These are phyloP conservation scores for Mycena kentingensis DNA, from an alignment of 768 basidiomycete species.

Conservation along the genomic window DNA sequence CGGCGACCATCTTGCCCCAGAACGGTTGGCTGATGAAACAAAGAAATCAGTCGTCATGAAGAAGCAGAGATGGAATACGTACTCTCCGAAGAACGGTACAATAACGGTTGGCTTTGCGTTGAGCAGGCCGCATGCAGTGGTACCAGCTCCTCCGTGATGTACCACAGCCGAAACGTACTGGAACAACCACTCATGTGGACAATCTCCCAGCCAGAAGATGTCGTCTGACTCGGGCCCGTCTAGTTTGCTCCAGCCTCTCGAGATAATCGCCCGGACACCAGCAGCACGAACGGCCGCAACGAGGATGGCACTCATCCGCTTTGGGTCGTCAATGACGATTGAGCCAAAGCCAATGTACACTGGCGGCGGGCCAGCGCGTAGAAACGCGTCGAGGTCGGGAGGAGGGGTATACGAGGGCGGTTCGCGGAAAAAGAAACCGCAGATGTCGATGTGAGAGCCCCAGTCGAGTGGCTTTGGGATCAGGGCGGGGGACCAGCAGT, in stretches of 20 bases:
- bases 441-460: slow-evolving; percentile 43
- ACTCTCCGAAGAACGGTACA: slow-evolving; percentile 50
- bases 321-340: slow-evolving; percentile 17
- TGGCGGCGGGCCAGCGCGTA: slow-evolving; percentile 36
- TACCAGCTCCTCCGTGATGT: slow-evolving; percentile 51
- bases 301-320: slow-evolving; percentile 32
- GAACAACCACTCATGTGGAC: slow-evolving; percentile 55
- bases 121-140: slow-evolving; percentile 46
- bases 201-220: slow-evolving; percentile 45
- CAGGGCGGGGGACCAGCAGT: slow-evolving; percentile 41
- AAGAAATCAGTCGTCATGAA: neutral
- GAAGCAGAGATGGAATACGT: neutral
- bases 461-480: slow-evolving; percentile 46
- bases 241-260: slow-evolving; percentile 42
- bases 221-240: slow-evolving; percentile 34
- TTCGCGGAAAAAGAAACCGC: slow-evolving; percentile 46
- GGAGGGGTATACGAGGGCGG: slow-evolving; percentile 35
- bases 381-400: slow-evolving; percentile 34
- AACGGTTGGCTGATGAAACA: slow-evolving; percentile 32
- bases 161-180: slow-evolving; percentile 44
- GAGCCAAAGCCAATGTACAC: slow-evolving; percentile 51
- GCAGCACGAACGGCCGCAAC: slow-evolving; percentile 40
- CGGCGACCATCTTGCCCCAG: slow-evolving; percentile 43
- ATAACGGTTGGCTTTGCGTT: slow-evolving; percentile 46
- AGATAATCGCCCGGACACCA: slow-evolving; percentile 44